phyloP scores from a whole-genome alignment of 257 asterid species.

The Solanum rostratum region DNA sequence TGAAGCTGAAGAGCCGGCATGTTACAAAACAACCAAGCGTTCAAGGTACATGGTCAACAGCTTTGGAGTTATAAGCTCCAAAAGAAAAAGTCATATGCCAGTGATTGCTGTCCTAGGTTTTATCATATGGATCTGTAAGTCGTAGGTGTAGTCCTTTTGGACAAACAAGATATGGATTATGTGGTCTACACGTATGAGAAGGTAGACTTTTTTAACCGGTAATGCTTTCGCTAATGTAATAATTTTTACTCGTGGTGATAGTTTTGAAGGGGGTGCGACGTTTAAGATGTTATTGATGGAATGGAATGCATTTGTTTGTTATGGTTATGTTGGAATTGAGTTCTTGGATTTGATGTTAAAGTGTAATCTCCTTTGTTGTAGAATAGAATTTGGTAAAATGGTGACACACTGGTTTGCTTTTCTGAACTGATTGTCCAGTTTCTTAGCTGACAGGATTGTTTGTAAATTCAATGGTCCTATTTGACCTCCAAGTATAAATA shows the following conservation, averaged over 20 bases:
- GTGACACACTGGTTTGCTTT: background rate
- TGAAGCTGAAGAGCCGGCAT: slow-evolving; percentile 73
- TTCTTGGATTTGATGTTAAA: background rate
- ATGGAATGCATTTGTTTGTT: background rate
- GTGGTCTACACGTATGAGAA: background rate
- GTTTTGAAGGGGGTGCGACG: background rate
- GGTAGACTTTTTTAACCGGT: background rate
- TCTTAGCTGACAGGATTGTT: background rate
- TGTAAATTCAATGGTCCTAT: background rate
- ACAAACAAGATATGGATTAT: background rate
- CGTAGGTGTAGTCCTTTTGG: background rate
- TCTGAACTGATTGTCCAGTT: background rate
- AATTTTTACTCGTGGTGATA: background rate
- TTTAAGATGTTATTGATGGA: background rate
- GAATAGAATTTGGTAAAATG: background rate
- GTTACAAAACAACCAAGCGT: slow-evolving; percentile 66
- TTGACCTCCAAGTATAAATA: too few relatives aligned
- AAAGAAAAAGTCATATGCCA: background rate
- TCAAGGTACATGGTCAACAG: slow-evolving; percentile 90
- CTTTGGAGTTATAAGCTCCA: slow-evolving; percentile 24
- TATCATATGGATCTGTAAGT: background rate
- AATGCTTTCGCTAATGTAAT: background rate
- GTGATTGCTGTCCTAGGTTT: background rate
- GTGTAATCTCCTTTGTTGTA: background rate
- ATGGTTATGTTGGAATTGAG: background rate